A percentile compares a stretch with the other conserved stretches of the same genome.
Evolutionary conservation across 163 green algal genomes (phyloP).

Genomic region (Smithsoniella earleae): DNA sequence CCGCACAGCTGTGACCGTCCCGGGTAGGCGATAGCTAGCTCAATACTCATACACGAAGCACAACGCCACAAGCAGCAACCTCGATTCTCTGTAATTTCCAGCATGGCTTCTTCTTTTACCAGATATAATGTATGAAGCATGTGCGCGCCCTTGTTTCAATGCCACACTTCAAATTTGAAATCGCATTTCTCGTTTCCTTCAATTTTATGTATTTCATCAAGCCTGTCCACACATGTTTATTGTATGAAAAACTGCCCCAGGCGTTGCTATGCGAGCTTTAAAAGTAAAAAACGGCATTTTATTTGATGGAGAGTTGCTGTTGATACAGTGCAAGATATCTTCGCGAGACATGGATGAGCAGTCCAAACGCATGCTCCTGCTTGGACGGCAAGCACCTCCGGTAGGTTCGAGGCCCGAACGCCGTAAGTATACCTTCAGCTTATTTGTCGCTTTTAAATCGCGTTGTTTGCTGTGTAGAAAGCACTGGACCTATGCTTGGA

Average conservation of each 20-base stretch:
- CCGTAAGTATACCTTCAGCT: background rate
- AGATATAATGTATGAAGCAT: too few species aligned
- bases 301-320: too few species aligned
- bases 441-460: background rate
- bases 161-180: too few species aligned
- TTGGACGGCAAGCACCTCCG: conserved; percentile 13
- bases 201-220: background rate
- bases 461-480: background rate
- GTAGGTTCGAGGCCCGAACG: too few species aligned
- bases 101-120: too few species aligned
- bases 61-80: too few species aligned
- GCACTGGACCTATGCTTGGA: conserved; percentile 8
- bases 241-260: background rate
- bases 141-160: too few species aligned
- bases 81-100: too few species aligned
- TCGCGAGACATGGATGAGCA: conserved; percentile 14
- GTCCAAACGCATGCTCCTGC: conserved; percentile 6
- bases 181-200: too few species aligned
- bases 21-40: background rate
- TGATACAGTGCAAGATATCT: too few species aligned
- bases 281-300: background rate
- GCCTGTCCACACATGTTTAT: background rate
- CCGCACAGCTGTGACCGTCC: background rate
- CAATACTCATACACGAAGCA: background rate
- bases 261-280: background rate